Evolutionary conservation across 2,329 filamentous ascomycete species (phyloP).

Genomic region (Blastomyces emzantsi): DNA sequence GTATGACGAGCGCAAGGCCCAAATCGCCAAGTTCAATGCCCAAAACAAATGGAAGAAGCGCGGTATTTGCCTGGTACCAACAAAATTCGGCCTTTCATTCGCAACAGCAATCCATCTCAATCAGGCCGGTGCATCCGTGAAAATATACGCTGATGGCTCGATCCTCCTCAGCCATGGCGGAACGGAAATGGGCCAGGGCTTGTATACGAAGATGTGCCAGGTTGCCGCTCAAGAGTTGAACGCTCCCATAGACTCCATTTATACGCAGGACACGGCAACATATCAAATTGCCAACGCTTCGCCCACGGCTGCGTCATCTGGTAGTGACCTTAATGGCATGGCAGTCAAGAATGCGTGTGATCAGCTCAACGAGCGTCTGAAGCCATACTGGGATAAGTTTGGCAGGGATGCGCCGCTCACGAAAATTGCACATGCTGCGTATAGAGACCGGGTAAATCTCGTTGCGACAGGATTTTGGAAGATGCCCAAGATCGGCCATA

Average conservation of each 20-base stretch:
- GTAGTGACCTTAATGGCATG: conserved; percentile 23
- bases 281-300: conserved; percentile 21
- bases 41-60: conserved; percentile 20
- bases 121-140: conserved; percentile 19
- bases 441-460: conserved; percentile 19
- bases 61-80: conserved; percentile 20
- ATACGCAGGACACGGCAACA: conserved; percentile 19
- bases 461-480: conserved; percentile 20
- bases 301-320: conserved; percentile 21
- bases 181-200: conserved; percentile 23
- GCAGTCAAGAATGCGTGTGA: conserved; percentile 20
- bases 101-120: conserved; percentile 23
- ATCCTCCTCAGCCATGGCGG: conserved; percentile 22
- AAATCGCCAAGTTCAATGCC: conserved; percentile 16
- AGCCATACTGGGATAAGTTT: conserved; percentile 15
- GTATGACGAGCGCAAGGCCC: conserved; percentile 14
- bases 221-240: conserved; percentile 20
- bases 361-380: conserved; percentile 14
- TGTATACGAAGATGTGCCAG: conserved; percentile 23
- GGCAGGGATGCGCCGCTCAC: conserved; percentile 13
- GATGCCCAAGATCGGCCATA: conserved; percentile 17
- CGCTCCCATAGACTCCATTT: conserved; percentile 17
- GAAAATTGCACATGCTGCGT: conserved; percentile 17
- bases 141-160: conserved; percentile 20
- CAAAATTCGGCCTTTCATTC: conserved; percentile 23